Evolutionary conservation across 176 grass and related monocot species (phyloP).

Genomic region (Ananas comosus): DNA sequence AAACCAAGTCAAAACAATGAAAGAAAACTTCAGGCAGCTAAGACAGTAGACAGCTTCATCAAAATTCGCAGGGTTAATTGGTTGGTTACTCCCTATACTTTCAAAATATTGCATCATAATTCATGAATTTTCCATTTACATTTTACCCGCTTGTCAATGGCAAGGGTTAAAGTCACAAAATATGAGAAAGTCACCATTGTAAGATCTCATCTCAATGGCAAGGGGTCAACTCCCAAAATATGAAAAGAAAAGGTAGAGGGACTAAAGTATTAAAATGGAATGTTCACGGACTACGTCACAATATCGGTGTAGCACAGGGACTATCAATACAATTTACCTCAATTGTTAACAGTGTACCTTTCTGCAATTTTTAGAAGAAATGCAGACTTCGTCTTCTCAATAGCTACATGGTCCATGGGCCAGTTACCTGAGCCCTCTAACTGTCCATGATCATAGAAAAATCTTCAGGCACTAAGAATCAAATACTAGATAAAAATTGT

Average conservation of each 20-base stretch:
- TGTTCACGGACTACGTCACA: too few species aligned
- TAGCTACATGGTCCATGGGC: slow-evolving; percentile 75
- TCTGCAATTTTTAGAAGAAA: slow-evolving; percentile 97
- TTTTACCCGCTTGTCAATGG: not conserved
- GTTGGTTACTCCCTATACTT: too few species aligned
- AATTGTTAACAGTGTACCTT: slow-evolving; percentile 39
- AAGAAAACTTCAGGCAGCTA: too few species aligned
- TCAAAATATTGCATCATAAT: not conserved
- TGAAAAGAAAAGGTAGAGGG: too few species aligned
- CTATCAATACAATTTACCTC: too few species aligned
- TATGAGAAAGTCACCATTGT: too few species aligned
- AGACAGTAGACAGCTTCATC: too few species aligned
- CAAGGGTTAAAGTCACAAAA: too few species aligned
- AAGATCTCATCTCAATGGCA: too few species aligned
- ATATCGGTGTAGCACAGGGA: too few species aligned
- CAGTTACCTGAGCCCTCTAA: slow-evolving; percentile 93
- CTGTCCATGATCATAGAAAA: slow-evolving; percentile 26
- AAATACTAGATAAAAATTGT: slow-evolving; percentile 8
- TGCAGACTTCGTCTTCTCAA: slow-evolving; percentile 85
- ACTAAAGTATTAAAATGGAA: too few species aligned
- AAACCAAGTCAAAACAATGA: not conserved
- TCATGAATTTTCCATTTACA: not conserved
- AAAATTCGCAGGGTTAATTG: not conserved
- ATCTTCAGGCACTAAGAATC: not conserved
- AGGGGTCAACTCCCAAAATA: too few species aligned